A percentile compares a stretch with the other conserved stretches of the same genome.
Evolutionary conservation across 2,329 filamentous ascomycete species (phyloP).

Genomic region (Byssothecium circinans): DNA sequence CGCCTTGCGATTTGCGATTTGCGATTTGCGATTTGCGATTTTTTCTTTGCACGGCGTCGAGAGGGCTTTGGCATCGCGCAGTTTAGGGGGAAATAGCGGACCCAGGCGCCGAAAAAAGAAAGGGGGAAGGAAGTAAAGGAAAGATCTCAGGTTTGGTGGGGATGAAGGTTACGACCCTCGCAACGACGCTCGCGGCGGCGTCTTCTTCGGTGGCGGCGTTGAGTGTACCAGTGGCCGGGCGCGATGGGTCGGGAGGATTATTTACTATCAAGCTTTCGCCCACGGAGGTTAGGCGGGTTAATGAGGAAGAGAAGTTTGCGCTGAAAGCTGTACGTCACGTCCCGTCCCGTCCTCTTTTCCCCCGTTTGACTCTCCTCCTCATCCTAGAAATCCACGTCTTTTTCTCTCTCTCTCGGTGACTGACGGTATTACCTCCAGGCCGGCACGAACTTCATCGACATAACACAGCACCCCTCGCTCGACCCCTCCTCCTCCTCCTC

Average conservation of each 20-base stretch:
- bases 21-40: no score
- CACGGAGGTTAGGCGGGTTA: slow-evolving; percentile 78
- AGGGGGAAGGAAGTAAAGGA: no score
- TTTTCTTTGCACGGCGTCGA: no score
- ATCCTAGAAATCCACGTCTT: no score
- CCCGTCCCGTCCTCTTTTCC: no score
- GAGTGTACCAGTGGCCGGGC: slow-evolving; percentile 4
- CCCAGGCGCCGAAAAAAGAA: no score
- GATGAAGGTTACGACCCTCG: slow-evolving; percentile 5
- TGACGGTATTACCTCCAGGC: slow-evolving; percentile 30
- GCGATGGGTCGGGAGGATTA: slow-evolving; percentile 32
- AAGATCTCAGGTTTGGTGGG: not conserved
- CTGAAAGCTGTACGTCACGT: slow-evolving; percentile 66
- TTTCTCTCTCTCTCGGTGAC: no score
- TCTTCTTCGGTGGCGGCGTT: not conserved
- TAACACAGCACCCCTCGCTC: slow-evolving; percentile 23
- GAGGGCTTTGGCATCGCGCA: no score
- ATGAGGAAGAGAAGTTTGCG: slow-evolving; percentile 88
- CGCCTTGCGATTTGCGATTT: no score
- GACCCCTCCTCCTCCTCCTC: slow-evolving; percentile 2
- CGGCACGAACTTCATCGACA: slow-evolving; percentile 29
- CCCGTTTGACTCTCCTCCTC: no score
- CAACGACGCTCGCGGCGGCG: slow-evolving; percentile 2
- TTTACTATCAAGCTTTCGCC: slow-evolving; percentile 78
- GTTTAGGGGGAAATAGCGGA: not conserved